These are phyloP conservation scores for Candida tammaniensis DNA, from an alignment of 805 yeast genomes.

Conservation along the genomic window DNA sequence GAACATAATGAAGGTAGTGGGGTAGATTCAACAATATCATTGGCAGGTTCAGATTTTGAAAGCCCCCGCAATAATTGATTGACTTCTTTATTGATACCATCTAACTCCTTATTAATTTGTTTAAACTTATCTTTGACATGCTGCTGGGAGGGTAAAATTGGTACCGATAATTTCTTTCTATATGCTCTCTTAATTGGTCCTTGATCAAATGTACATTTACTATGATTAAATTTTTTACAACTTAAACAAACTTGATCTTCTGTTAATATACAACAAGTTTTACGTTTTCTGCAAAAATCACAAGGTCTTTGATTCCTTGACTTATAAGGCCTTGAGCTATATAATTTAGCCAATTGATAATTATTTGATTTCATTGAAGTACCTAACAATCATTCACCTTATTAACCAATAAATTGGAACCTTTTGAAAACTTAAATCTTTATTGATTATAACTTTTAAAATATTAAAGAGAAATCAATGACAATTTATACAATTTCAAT, in stretches of 20 bases:
- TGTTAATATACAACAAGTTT: constrained; percentile 34
- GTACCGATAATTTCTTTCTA: constrained; percentile 4
- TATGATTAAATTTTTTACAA: constrained; percentile 27
- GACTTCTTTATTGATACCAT: constrained; percentile 1
- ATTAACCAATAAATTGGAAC: not conserved
- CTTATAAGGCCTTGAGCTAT: constrained; percentile 27
- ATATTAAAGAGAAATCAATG: too few species aligned
- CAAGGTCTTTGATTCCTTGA: constrained; percentile 34
- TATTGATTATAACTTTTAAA: too few species aligned
- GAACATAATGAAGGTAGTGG: too few species aligned
- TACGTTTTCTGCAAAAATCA: constrained; percentile 32
- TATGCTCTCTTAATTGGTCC: constrained; percentile 23
- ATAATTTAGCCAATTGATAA: constrained; percentile 9
- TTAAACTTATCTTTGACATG: not conserved
- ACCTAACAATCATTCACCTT: not conserved
- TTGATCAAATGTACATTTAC: constrained; percentile 27
- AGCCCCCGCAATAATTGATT: not conserved
- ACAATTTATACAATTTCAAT: not conserved
- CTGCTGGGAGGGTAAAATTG: constrained; percentile 6
- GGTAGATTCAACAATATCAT: too few species aligned
- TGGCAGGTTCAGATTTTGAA: too few species aligned
- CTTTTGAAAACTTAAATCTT: too few species aligned
- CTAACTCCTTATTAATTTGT: constrained; percentile 1
- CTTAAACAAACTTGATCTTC: constrained; percentile 28
- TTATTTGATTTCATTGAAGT: constrained; percentile 7